These are phyloP conservation scores for Rhizopus sp. DNA, from an alignment of 371 early-diverging fungal genomes.

Conservation along the genomic window DNA sequence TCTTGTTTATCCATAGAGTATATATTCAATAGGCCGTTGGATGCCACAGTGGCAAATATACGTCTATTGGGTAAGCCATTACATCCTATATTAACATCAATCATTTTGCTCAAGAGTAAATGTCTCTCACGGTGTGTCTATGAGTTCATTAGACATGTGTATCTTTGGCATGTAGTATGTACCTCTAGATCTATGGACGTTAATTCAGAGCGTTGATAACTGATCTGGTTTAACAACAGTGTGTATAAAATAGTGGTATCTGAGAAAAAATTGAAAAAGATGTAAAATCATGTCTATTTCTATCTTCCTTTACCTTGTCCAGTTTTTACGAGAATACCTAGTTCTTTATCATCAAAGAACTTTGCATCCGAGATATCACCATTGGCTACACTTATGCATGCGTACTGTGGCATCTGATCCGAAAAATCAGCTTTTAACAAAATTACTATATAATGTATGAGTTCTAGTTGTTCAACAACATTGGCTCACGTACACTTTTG, in stretches of 20 bases:
- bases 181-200: slow-evolving; percentile 3
- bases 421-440: slow-evolving; percentile 12
- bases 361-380: slow-evolving; percentile 18
- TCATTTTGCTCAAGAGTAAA: slow-evolving; percentile 9
- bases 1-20: slow-evolving; percentile 20
- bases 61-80: slow-evolving; percentile 24
- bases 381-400: background rate
- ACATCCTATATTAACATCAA: slow-evolving; percentile 21
- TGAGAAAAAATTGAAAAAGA: background rate
- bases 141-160: background rate
- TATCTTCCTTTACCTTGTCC: slow-evolving; percentile 12
- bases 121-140: background rate
- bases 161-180: background rate
- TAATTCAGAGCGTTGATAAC: slow-evolving; percentile 1
- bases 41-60: slow-evolving; percentile 12
- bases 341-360: slow-evolving; percentile 29
- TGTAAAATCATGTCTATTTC: background rate
- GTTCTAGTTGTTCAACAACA: background rate
- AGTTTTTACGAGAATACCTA: slow-evolving; percentile 11
- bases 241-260: slow-evolving; percentile 10
- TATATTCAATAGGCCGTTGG: slow-evolving; percentile 12
- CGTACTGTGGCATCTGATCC: slow-evolving; percentile 3
- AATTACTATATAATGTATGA: slow-evolving; percentile 11
- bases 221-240: slow-evolving; percentile 1
- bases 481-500: too few relatives aligned